Evolutionary conservation across 1,284 basidiomycete genomes (phyloP), one percentile per base, ranked within the genome.

Genomic region (Chiua sp.): DNA sequence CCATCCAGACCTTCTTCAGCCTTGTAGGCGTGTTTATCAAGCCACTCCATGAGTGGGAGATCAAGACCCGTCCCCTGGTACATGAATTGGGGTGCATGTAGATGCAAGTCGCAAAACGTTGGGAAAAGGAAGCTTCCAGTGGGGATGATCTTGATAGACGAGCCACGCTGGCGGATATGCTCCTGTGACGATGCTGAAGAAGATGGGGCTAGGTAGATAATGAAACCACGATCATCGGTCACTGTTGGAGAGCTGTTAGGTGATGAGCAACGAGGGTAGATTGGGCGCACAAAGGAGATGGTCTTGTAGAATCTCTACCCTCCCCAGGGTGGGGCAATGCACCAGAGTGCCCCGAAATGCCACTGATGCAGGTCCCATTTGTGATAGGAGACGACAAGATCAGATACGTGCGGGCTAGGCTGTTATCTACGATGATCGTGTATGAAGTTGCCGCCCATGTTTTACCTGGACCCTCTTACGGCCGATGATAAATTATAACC

Each of bases 1-100:
- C 72, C 71, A 65, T 95, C 93, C 7, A 96, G 79, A 26, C 83
- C 70, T 65, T 91, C 87, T 71, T 95, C 93, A 0, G 92, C 90
- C 63, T 87, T 86, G 71, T 90, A 93, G 2, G 90, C 87, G 65
- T 92, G 93, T 49, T 82, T 80, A 59, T 91, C 80, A 7, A 94
- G 79, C 93, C 93, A 95, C 68, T 91, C 75, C 87, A 94, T 90
- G 42, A 96, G 77, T 0, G 93, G 91, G 5, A 93, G 81, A 70
- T 95, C 90, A 8, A 94, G 80, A 1, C 93, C 93, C 7, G 87
- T 93, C 4, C 93, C 93, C 62, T 92, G 89, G 63, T 94, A 94
- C 44, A 94, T 80, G 70, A 91, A 94, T 70, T 95, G 93, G 2
- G 93, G 92, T 0, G 92, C 92, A 71, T 96, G 93, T 1, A 94